Conservation (phyloP, 2,329 filamentous ascomycete species). For the Cytospora piceae region DNA sequence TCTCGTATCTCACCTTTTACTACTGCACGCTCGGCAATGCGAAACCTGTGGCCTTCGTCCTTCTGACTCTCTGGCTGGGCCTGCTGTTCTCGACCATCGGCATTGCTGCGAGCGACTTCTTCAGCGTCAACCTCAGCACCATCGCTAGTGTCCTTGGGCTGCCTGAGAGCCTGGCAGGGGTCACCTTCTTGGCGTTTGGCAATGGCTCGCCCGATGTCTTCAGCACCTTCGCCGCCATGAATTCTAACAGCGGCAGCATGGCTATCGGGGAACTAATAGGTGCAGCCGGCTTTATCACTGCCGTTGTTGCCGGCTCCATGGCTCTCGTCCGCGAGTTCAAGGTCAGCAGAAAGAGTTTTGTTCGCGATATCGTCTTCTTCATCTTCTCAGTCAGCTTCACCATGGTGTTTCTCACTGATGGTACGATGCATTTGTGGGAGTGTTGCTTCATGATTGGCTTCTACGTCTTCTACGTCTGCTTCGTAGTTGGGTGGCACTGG, state of each 20-base stretch:
- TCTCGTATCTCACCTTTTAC: conserved; percentile 88
- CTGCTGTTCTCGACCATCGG: conserved; percentile 95
- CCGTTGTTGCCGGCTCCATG: conserved; percentile 96
- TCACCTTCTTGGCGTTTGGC: conserved; percentile 94
- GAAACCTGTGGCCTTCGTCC: conserved; percentile 76
- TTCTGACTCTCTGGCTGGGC: conserved; percentile 82
- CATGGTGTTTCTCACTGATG: conserved; percentile 85
- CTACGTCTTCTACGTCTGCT: conserved; percentile 85
- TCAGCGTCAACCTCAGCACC: conserved; percentile 94
- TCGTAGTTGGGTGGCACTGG: conserved; percentile 94
- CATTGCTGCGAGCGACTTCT: conserved; percentile 97
- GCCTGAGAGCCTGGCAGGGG: conserved; percentile 93
- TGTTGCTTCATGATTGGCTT: conserved; percentile 88
- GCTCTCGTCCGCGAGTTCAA: conserved; percentile 93
- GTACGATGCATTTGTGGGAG: conserved; percentile 84
- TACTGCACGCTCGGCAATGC: conserved; percentile 76
- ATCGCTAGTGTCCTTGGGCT: conserved; percentile 87
- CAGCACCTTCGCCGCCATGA: conserved; percentile 97
- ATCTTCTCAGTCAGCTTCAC: conserved; percentile 84
- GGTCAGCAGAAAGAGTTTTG: conserved; percentile 85
- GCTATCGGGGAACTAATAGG: conserved; percentile 94
- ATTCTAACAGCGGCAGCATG: conserved; percentile 94
- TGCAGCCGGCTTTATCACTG: conserved; percentile 93
- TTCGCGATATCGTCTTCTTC: conserved; percentile 92
- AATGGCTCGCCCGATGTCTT: conserved; percentile 99